phyloP scores from a whole-genome alignment of 2,329 filamentous ascomycete genomes.

The Cryphonectria nitschkei region DNA sequence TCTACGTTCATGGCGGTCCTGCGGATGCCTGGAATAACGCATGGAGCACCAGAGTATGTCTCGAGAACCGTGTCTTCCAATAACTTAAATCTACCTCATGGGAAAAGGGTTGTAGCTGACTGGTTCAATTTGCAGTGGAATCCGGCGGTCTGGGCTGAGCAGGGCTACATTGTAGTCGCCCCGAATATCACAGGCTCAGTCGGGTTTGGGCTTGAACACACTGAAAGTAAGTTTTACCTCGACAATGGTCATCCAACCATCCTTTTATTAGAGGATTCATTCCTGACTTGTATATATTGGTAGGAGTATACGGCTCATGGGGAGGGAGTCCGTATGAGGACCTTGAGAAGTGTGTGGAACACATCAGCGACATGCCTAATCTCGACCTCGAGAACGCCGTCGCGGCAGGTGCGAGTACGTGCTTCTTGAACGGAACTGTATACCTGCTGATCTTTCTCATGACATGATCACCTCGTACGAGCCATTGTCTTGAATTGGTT shows the following conservation, averaged over 20 bases:
- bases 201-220: constrained; percentile 54
- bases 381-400: constrained; percentile 58
- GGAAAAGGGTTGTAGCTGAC: neutral
- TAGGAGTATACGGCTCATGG: constrained; percentile 54
- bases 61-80: neutral
- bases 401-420: constrained; percentile 50
- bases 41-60: constrained; percentile 50
- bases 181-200: constrained; percentile 63
- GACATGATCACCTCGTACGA: neutral
- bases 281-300: constrained; percentile 30
- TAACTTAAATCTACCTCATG: neutral
- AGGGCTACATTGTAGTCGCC: constrained; percentile 62
- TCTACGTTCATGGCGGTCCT: constrained; percentile 46
- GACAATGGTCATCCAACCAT: constrained; percentile 31
- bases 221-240: constrained; percentile 29
- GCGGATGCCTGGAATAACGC: constrained; percentile 55
- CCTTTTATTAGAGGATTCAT: neutral
- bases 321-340: constrained; percentile 59
- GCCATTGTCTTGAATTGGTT: neutral
- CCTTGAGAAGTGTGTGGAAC: constrained; percentile 55
- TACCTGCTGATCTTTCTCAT: neutral
- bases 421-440: neutral
- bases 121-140: constrained; percentile 49
- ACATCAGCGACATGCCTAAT: constrained; percentile 55
- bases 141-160: constrained; percentile 59